Evolutionary conservation across 83 land plant genomes (phyloP).

Genomic region (Thuja plicata): DNA sequence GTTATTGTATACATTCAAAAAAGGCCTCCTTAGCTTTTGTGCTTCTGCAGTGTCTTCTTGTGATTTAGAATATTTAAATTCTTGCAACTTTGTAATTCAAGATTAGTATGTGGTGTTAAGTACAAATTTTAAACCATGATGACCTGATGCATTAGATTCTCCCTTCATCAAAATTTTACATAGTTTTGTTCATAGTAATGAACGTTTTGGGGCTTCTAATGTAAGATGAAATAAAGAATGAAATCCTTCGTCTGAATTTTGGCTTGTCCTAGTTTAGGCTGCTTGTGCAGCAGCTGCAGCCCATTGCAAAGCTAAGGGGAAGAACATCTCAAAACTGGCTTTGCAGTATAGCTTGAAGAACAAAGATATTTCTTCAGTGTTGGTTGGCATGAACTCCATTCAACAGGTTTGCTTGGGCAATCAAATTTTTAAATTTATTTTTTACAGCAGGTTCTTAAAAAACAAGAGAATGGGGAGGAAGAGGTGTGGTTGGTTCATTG

Average conservation of each 20-base stretch:
- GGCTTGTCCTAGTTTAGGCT: slow-evolving; percentile 40
- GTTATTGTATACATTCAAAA: not conserved
- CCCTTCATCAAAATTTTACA: not conserved
- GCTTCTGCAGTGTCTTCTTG: not conserved
- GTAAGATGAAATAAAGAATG: not conserved
- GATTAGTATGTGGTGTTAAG: not conserved
- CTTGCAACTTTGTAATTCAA: not conserved
- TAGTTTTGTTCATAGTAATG: not conserved
- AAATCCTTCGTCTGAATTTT: not conserved
- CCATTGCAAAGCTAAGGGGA: slow-evolving; percentile 78
- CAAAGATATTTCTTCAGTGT: slow-evolving; percentile 67
- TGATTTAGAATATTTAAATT: not conserved
- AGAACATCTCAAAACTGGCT: slow-evolving; percentile 81
- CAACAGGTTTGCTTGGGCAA: slow-evolving; percentile 50
- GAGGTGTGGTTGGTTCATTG: not conserved
- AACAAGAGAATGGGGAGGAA: not conserved
- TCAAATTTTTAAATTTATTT: not conserved
- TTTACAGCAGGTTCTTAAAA: not conserved
- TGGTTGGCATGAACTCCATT: slow-evolving; percentile 93
- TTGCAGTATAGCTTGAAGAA: slow-evolving; percentile 83
- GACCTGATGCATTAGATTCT: not conserved
- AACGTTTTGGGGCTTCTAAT: not conserved
- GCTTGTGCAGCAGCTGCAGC: slow-evolving; percentile 78
- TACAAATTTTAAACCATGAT: not conserved
- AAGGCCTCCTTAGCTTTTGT: not conserved